Conservation (phyloP, 2,329 filamentous ascomycete genomes). For the Teratosphaeria zuluensis region DNA sequence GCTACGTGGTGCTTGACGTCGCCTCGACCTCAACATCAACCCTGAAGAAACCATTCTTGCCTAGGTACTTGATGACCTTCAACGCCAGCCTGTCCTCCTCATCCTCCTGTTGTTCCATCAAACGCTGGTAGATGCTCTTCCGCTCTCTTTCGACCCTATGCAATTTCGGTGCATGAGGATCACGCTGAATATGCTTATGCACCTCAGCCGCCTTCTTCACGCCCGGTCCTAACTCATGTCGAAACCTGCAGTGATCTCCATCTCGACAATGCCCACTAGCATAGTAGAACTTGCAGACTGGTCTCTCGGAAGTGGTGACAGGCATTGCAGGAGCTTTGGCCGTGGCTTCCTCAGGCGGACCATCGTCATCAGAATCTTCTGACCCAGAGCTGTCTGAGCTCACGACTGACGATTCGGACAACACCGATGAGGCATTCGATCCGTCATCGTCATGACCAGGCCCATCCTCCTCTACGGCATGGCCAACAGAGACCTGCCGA, state of each 20-base stretch:
- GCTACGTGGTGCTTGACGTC: neutral
- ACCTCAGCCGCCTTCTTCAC: slow-evolving; percentile 2
- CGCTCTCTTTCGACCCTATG: slow-evolving; percentile 4
- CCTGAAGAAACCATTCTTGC: slow-evolving; percentile 32
- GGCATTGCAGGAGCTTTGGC: slow-evolving; percentile 22
- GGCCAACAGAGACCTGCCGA: neutral
- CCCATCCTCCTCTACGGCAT: slow-evolving; percentile 1
- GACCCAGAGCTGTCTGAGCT: slow-evolving; percentile 16
- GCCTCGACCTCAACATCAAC: neutral
- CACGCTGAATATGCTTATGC: slow-evolving; percentile 3
- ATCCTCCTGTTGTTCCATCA: slow-evolving; percentile 37
- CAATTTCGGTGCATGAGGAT: slow-evolving; percentile 11
- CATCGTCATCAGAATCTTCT: slow-evolving; percentile 21
- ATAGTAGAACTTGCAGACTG: slow-evolving; percentile 22
- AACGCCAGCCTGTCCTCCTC: slow-evolving; percentile 33
- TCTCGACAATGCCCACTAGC: slow-evolving; percentile 24
- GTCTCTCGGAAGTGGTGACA: slow-evolving; percentile 1
- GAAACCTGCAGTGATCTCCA: slow-evolving; percentile 24
- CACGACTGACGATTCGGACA: slow-evolving; percentile 20
- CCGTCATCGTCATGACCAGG: slow-evolving; percentile 3
- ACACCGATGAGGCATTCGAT: slow-evolving; percentile 11
- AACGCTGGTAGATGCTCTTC: slow-evolving; percentile 19
- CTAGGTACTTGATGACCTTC: slow-evolving; percentile 38
- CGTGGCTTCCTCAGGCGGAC: slow-evolving; percentile 29
- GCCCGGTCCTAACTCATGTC: slow-evolving; percentile 17